Percentiles rank a stretch among this genome's conserved stretches.
phyloP scores from a whole-genome alignment of 495 filamentous ascomycete species.

The Saxophila tyrrhenica region DNA sequence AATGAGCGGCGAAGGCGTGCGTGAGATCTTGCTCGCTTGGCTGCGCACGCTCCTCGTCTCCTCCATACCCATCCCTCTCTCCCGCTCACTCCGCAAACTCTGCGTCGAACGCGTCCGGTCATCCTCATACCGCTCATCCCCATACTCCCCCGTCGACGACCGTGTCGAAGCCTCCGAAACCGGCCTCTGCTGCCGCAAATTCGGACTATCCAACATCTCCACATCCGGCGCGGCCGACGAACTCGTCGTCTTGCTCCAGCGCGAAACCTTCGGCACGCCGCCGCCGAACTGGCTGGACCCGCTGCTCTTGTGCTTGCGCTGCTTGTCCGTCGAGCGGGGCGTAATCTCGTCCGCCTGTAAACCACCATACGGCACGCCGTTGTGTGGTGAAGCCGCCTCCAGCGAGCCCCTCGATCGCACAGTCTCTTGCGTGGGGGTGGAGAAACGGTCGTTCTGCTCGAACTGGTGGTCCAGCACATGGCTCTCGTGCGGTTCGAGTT shows the following conservation, averaged over 20 bases:
- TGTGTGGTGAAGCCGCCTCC: slow-evolving; percentile 60
- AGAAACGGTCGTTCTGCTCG: slow-evolving; percentile 29
- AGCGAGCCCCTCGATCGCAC: slow-evolving; percentile 39
- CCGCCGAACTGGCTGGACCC: slow-evolving; percentile 65
- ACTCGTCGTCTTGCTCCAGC: slow-evolving; percentile 93
- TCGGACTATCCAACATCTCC: slow-evolving; percentile 30
- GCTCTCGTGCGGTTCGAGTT: slow-evolving; percentile 24
- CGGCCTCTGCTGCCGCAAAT: slow-evolving; percentile 41
- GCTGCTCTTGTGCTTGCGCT: slow-evolving; percentile 82
- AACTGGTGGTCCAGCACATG: slow-evolving; percentile 18
- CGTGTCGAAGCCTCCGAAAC: slow-evolving; percentile 48
- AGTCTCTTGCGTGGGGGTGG: slow-evolving; percentile 33
- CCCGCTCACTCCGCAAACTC: slow-evolving; percentile 38
- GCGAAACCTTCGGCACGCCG: slow-evolving; percentile 66
- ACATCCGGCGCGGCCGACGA: slow-evolving; percentile 49
- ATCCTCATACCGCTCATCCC: slow-evolving; percentile 52
- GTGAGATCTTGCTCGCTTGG: slow-evolving; percentile 22
- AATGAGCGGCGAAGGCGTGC: slow-evolving; percentile 50
- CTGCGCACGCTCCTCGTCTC: slow-evolving; percentile 27
- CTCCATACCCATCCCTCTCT: slow-evolving; percentile 28
- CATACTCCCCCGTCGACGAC: slow-evolving; percentile 32
- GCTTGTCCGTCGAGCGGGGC: slow-evolving; percentile 61
- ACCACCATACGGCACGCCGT: slow-evolving; percentile 34
- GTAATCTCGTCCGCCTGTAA: slow-evolving; percentile 64
- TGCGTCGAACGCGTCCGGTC: slow-evolving; percentile 63